Conservation (phyloP, 345 rosid species). For the Carallia pectinifolia region DNA sequence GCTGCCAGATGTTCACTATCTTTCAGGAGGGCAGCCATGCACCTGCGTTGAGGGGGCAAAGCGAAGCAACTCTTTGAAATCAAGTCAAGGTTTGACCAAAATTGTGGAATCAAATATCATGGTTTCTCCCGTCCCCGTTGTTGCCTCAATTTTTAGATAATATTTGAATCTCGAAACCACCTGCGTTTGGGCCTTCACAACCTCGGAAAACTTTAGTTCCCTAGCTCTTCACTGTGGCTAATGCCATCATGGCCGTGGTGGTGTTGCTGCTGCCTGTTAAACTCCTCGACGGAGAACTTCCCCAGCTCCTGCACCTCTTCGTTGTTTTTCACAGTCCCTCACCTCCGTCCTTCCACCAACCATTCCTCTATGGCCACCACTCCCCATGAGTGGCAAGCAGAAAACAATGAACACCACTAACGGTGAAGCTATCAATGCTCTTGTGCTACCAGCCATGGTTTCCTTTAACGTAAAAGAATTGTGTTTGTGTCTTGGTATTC, state of each 20-base stretch:
- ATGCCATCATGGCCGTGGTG: background rate
- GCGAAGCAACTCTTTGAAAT: conserved; percentile 44
- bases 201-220: conserved; percentile 36
- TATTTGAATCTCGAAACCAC: conserved; percentile 74
- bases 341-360: conserved; percentile 59
- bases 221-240: conserved; percentile 8
- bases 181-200: conserved; percentile 66
- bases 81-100: conserved; percentile 62
- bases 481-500: too few species aligned
- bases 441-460: too few species aligned
- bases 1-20: conserved; percentile 99
- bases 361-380: conserved; percentile 11
- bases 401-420: background rate
- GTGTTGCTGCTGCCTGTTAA: conserved; percentile 37
- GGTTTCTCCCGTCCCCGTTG: conserved; percentile 22
- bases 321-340: conserved; percentile 43
- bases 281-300: conserved; percentile 66
- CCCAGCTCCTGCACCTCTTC: conserved; percentile 73
- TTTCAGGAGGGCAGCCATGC: conserved; percentile 91
- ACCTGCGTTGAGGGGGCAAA: conserved; percentile 52
- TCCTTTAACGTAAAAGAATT: too few species aligned
- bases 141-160: conserved; percentile 53
- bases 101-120: conserved; percentile 53
- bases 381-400: background rate
- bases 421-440: background rate